Base-by-base conservation (phyloP, 805 yeast genomes). In the Komagataella populi region DNA sequence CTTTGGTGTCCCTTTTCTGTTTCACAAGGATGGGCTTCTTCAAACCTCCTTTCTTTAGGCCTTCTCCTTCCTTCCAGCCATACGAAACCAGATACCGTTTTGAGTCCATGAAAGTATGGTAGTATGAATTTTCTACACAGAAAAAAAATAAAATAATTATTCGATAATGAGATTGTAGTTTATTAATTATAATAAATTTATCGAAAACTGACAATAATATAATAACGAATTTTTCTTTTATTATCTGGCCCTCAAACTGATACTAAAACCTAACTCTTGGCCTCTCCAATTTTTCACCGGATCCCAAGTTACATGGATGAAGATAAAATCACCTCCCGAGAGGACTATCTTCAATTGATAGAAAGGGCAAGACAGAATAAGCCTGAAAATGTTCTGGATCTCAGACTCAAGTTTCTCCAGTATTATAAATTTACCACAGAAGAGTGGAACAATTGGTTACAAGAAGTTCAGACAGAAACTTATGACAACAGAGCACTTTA, bases 51-150 rank as follows among this genome's bases (percentile, higher is more conserved):
- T 74, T 65, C 55, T 74, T 79, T 43, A 91, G 69, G 0, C 95
- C 95, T 57, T 88, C 87, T 1, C 99, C 99, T 57, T 87, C 91
- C 51, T 72, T 73, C 99, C 99, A 91, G 17, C 98, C 98, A 60
- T 77, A 88, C 1, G 85, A 78, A 60, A 76, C 70, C 55, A 91
- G 68, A 63, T 91, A 93, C 51, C 68, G 75, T 50, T 74, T 75
- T 45, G 95, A 80, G 64, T 93, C 81, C 96, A 90, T 89, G n/a
- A 7, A 20, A 24, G 16, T 14, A 16, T 10, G 14, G 24, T 4
- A 17, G 23, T 44, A n/a, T 18, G 10, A 39, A n/a, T n/a, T 30
- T 30, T 30, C 36, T 30, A 30, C 14, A 14, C n/a, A 14, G 39
- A 30, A 30, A 30, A 30, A 44, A 44, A 12, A 6, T 17, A 16